These are phyloP conservation scores for Gentiana dahurica DNA, from an alignment of 257 asterid species.

Conservation along the genomic window DNA sequence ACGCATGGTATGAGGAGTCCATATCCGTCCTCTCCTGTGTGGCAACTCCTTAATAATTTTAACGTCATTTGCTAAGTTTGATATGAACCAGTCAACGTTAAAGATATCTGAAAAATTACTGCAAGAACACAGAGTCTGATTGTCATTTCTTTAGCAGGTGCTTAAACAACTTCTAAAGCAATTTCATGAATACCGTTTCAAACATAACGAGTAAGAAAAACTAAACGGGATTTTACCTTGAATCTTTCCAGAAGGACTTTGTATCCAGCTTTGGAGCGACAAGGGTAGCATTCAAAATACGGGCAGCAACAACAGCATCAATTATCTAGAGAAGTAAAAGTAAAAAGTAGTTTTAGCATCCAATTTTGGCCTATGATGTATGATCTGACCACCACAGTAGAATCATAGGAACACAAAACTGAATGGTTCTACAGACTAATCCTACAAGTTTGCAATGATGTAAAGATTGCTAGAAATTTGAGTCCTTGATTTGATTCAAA, in stretches of 20 bases:
- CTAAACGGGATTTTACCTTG: constrained; percentile 39
- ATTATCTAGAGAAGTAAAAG: constrained; percentile 48
- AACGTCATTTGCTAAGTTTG: constrained; percentile 67
- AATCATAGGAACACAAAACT: too few relatives aligned
- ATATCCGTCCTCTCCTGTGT: constrained; percentile 51
- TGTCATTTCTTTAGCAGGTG: constrained; percentile 1
- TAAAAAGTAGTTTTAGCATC: neutral
- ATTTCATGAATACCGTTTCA: constrained; percentile 1
- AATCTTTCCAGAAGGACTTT: constrained; percentile 96
- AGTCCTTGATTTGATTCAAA: neutral
- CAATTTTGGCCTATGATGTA: neutral
- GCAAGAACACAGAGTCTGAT: constrained; percentile 26
- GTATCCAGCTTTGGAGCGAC: constrained; percentile 82
- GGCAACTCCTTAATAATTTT: constrained; percentile 74
- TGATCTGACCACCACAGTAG: too few relatives aligned
- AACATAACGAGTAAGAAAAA: constrained; percentile 1
- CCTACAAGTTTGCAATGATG: too few relatives aligned
- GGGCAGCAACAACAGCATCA: constrained; percentile 99
- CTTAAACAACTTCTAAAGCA: neutral
- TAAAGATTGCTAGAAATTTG: too few relatives aligned
- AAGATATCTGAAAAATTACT: constrained; percentile 93
- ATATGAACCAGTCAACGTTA: constrained; percentile 71
- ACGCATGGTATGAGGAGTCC: constrained; percentile 64
- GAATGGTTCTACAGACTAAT: neutral
- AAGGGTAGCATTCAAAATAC: constrained; percentile 90